These are phyloP conservation scores for Chamaecrista fasciculata DNA, from an alignment of 306 rosid species.

Conservation along the genomic window DNA sequence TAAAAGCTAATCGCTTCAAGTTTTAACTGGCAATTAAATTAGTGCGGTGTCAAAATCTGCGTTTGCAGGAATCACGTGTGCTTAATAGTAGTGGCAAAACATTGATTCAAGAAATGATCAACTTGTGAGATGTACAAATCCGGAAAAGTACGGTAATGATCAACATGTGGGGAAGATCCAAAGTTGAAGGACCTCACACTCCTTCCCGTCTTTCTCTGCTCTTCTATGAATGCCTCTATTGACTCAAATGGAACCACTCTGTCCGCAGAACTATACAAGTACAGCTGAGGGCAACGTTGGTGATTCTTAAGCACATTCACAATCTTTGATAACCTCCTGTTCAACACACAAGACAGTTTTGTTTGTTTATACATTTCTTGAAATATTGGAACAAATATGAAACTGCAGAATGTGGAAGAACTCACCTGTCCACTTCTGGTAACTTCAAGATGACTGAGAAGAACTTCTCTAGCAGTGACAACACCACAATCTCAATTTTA, in stretches of 20 bases:
- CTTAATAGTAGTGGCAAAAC: slow-evolving; percentile 38
- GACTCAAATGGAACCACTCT: slow-evolving; percentile 68
- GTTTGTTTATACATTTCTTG: neutral
- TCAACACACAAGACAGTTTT: neutral
- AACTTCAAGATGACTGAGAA: slow-evolving; percentile 57
- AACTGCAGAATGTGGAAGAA: slow-evolving; percentile 12
- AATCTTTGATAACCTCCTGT: slow-evolving; percentile 71
- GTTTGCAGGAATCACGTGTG: slow-evolving; percentile 17
- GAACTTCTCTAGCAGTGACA: slow-evolving; percentile 55
- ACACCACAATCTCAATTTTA: slow-evolving; percentile 44
- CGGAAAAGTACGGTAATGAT: slow-evolving; percentile 76
- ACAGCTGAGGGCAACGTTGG: slow-evolving; percentile 87
- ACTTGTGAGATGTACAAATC: slow-evolving; percentile 49
- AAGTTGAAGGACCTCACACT: slow-evolving; percentile 62
- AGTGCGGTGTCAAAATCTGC: neutral
- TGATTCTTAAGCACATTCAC: slow-evolving; percentile 44
- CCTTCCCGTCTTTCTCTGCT: slow-evolving; percentile 66
- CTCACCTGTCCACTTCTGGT: slow-evolving; percentile 67
- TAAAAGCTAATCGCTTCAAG: neutral
- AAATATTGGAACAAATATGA: neutral
- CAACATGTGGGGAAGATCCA: slow-evolving; percentile 79
- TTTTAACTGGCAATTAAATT: neutral
- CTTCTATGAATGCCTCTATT: slow-evolving; percentile 60
- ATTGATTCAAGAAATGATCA: slow-evolving; percentile 44
- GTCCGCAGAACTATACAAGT: slow-evolving; percentile 84